A percentile compares a stretch with the other conserved stretches of the same genome.
These are phyloP conservation scores for Hemisphaericaspora lyxosophila DNA, from an alignment of 1,139 yeast species.

Conservation along the genomic window DNA sequence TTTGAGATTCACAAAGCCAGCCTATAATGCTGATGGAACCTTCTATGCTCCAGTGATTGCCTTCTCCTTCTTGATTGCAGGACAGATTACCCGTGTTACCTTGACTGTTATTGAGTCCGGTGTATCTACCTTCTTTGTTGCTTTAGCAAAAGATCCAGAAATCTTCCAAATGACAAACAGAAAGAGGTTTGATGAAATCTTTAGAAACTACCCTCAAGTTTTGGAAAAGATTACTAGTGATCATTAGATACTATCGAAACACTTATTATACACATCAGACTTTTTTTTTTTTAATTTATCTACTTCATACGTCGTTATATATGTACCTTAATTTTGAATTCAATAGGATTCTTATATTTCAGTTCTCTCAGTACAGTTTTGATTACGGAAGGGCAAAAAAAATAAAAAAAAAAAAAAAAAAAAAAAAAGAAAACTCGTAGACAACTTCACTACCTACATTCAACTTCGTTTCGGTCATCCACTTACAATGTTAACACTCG, in stretches of 20 bases:
- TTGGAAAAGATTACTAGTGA: constrained; percentile 50
- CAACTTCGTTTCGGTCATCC: too few species aligned
- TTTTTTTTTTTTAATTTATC: too few species aligned
- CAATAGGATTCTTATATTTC: too few species aligned
- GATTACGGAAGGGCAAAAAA: too few species aligned
- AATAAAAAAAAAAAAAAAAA: too few species aligned
- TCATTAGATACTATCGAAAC: constrained; percentile 26
- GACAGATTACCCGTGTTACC: constrained; percentile 74
- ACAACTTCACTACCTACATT: too few species aligned
- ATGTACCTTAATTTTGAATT: too few species aligned
- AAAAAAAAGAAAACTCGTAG: too few species aligned
- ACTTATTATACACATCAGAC: too few species aligned
- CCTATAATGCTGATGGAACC: constrained; percentile 63
- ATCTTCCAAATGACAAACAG: constrained; percentile 78
- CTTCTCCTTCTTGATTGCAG: constrained; percentile 70
- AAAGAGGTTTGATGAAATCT: constrained; percentile 68
- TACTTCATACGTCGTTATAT: neutral
- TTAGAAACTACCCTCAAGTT: constrained; percentile 75
- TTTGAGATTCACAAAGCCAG: constrained; percentile 71
- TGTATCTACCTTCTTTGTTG: constrained; percentile 81
- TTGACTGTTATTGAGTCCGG: constrained; percentile 79
- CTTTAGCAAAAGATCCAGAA: constrained; percentile 86
- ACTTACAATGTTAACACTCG: constrained; percentile 69
- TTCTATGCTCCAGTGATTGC: constrained; percentile 78
- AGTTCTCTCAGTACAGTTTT: too few species aligned